Evolutionary conservation across 352 stramenopile species (phyloP).

Genomic region (Pythium guiyangense): DNA sequence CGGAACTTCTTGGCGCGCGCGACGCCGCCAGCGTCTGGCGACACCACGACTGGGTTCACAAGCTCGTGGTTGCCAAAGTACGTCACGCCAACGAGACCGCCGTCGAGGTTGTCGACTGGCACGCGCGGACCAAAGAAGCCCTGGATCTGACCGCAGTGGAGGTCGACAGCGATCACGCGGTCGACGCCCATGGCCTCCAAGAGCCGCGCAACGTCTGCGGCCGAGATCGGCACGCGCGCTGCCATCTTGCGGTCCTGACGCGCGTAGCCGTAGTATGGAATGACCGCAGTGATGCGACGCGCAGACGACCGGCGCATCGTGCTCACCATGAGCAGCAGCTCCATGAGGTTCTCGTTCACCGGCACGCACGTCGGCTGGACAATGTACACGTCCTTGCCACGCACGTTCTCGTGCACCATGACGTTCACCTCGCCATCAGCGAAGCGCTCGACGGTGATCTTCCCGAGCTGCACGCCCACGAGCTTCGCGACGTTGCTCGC

Average conservation of each 20-base stretch:
- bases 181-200: constrained; percentile 87
- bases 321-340: constrained; percentile 97
- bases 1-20: constrained; percentile 99
- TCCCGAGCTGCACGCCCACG: constrained; percentile 96
- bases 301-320: constrained; percentile 97
- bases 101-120: constrained; percentile 98
- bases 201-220: constrained; percentile 80
- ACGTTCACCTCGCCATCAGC: constrained; percentile 99
- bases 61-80: constrained; percentile 97
- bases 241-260: constrained; percentile 90
- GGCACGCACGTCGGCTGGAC: constrained; percentile 98
- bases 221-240: constrained; percentile 97
- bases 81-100: constrained; percentile 91
- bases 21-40: constrained; percentile 98
- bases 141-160: constrained; percentile 89
- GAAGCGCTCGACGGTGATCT: constrained; percentile 97
- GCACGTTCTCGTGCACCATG: constrained; percentile 99
- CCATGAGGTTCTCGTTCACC: constrained; percentile 99
- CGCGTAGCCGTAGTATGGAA: constrained; percentile 94
- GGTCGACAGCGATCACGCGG: constrained; percentile 84
- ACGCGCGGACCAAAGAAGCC: constrained; percentile 99
- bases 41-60: constrained; percentile 99
- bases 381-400: constrained; percentile 99
- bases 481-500: constrained; percentile 96
- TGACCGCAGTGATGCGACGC: constrained; percentile 98